Conservation (phyloP, 768 basidiomycete species). For the Boletellus sp. region DNA sequence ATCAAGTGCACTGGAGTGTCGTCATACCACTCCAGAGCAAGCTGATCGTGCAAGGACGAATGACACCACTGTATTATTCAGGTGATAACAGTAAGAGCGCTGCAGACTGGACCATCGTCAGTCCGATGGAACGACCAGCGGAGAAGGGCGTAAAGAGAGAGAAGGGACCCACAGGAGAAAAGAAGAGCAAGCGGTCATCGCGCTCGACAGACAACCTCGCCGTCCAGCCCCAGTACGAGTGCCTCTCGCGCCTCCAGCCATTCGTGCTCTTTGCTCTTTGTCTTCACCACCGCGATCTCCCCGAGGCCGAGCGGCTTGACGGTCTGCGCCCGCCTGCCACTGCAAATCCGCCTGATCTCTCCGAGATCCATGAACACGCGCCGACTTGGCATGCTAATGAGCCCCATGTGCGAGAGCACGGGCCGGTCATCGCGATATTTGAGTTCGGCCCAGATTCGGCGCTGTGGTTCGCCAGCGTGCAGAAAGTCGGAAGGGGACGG, state of each 20-base stretch:
- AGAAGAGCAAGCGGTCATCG: conserved; percentile 30
- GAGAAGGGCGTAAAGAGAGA: not conserved
- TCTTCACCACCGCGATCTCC: conserved; percentile 85
- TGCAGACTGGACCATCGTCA: not conserved
- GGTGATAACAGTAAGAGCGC: not conserved
- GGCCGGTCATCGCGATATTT: conserved; percentile 92
- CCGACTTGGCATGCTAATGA: conserved; percentile 82
- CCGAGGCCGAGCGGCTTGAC: conserved; percentile 87
- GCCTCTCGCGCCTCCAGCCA: conserved; percentile 96
- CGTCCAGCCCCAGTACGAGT: conserved; percentile 66
- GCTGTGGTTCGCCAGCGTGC: conserved; percentile 55
- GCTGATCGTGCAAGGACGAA: not conserved
- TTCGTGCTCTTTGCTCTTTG: conserved; percentile 64
- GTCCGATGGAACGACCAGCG: not conserved
- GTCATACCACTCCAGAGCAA: no score
- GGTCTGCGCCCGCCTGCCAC: conserved; percentile 76
- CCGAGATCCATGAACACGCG: conserved; percentile 68
- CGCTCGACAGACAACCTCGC: conserved; percentile 87
- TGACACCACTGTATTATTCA: not conserved
- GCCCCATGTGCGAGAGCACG: conserved; percentile 72
- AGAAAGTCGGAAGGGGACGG: conserved; percentile 67
- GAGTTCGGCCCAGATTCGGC: conserved; percentile 88
- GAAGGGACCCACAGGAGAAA: not conserved
- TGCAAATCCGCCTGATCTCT: conserved; percentile 76
- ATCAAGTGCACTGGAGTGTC: no score